A percentile compares a stretch with the other conserved stretches of the same genome.
phyloP scores from a whole-genome alignment of 2,329 filamentous ascomycete species.

The Fusarium austroafricanum region DNA sequence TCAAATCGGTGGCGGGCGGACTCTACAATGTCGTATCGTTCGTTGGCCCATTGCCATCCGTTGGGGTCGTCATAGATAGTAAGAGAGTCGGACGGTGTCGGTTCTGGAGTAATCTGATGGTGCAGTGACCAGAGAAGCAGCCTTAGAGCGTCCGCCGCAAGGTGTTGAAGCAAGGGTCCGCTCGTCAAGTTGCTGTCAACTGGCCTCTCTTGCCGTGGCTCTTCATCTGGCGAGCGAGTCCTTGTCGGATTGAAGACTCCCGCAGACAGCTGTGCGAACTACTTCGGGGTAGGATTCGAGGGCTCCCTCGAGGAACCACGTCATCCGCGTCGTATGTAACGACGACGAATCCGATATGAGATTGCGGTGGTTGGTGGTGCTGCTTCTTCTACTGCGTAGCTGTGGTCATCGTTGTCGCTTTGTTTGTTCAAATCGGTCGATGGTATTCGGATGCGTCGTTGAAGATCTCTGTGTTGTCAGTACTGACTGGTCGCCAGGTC shows the following conservation, averaged over 20 bases:
- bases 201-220: conserved; percentile 27
- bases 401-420: conserved; percentile 50
- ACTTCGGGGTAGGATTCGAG: conserved; percentile 72
- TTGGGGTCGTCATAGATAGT: conserved; percentile 51
- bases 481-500: no score
- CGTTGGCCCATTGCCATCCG: no score
- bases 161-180: conserved; percentile 45
- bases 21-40: no score
- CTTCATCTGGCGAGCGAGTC: conserved; percentile 42
- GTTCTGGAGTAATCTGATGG: conserved; percentile 25
- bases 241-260: conserved; percentile 62
- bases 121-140: conserved; percentile 29
- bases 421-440: no score
- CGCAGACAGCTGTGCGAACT: conserved; percentile 65
- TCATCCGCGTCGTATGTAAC: conserved; percentile 60
- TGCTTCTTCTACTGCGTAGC: conserved; percentile 51
- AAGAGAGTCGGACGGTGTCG: conserved; percentile 48
- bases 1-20: no score
- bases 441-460: no score
- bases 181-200: conserved; percentile 34
- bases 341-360: conserved; percentile 42
- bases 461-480: no score
- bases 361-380: conserved; percentile 47
- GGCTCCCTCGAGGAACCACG: conserved; percentile 55
- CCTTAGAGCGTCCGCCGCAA: conserved; percentile 51